phyloP scores from a whole-genome alignment of 495 filamentous ascomycete species.

The Penicillium goetzii region DNA sequence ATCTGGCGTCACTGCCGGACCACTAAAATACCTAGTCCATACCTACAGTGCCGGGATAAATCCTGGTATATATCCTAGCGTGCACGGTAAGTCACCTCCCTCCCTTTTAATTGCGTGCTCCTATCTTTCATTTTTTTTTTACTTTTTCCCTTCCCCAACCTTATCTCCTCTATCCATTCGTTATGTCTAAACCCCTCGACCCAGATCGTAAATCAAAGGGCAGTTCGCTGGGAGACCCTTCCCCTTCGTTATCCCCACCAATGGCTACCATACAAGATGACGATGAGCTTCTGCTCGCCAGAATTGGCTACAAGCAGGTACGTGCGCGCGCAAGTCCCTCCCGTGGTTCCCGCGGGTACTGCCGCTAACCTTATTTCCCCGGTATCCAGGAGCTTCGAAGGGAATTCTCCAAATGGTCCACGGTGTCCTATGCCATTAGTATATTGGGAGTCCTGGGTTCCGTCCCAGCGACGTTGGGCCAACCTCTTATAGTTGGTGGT shows the following conservation, averaged over 20 bases:
- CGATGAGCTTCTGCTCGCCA: constrained; percentile 66
- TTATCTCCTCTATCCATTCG: constrained; percentile 18
- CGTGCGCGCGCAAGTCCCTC: background rate
- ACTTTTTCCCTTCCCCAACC: constrained; percentile 14
- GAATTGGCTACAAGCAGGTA: constrained; percentile 73
- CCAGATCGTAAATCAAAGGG: constrained; percentile 2
- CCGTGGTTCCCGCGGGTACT: constrained; percentile 6
- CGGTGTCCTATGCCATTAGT: constrained; percentile 74
- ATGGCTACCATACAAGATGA: constrained; percentile 62
- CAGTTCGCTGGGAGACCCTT: background rate
- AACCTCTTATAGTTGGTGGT: constrained; percentile 65
- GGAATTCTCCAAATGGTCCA: constrained; percentile 76
- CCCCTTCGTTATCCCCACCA: background rate
- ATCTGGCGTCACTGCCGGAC: constrained; percentile 21
- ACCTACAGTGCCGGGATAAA: background rate
- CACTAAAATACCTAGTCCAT: constrained; percentile 20
- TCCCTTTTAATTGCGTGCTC: constrained; percentile 1
- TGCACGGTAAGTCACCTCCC: constrained; percentile 14
- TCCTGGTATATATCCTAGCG: background rate
- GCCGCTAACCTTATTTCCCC: constrained; percentile 11
- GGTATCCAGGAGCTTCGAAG: constrained; percentile 58
- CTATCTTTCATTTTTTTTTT: constrained; percentile 14
- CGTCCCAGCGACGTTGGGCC: constrained; percentile 68
- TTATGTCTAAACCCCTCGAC: constrained; percentile 15
- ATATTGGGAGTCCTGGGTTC: constrained; percentile 72